Evolutionary conservation across 345 rosid genomes (phyloP), one percentile per base, ranked within the genome.

Genomic region (Turnera subulata): DNA sequence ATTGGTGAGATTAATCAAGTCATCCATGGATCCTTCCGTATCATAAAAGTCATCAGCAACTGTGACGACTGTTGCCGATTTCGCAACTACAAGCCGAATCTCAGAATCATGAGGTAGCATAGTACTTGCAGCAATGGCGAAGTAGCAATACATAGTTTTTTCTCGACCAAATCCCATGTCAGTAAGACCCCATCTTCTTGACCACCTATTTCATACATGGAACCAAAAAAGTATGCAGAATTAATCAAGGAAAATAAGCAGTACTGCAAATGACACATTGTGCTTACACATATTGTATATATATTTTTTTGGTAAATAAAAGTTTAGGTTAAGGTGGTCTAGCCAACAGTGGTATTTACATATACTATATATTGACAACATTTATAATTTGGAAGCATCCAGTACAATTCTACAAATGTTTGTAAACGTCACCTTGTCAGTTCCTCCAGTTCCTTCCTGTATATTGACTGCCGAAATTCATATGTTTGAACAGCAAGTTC

Each of bases 41-140:
- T 87, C 91, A 13, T 67, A 84, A 29, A 80, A 84, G 62, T 87
- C 95, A 54, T 87, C 95, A 5, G 91, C 81, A 12, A 84, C 69
- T 1, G 91, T 87, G 39, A 84, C 55, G 10, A 87, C 26, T 15
- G 68, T 67, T 0, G 64, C 91, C 24, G 70, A 56, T 58, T 87
- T 87, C 2, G 88, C 76, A 4, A 61, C 13, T 16, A 84, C 33
- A 47, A 64, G 45, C 37, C 86, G 50, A 3, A 65, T 6, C 21
- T 52, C 62, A 11, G 76, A 80, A 55, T 72, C 67, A 21, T 53
- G 61, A n/a, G 83, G 79, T 47, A 84, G 47, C 2, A 79, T 60
- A 58, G 66, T 46, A 53, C 69, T 26, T 0, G 82, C 26, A 16
- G 73, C 55, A 13, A 57, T 6, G 11, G 91, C 86, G 46, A 82